Evolutionary conservation across 2,329 filamentous ascomycete species (phyloP).

Genomic region (Exophiala phaeomuriformis): DNA sequence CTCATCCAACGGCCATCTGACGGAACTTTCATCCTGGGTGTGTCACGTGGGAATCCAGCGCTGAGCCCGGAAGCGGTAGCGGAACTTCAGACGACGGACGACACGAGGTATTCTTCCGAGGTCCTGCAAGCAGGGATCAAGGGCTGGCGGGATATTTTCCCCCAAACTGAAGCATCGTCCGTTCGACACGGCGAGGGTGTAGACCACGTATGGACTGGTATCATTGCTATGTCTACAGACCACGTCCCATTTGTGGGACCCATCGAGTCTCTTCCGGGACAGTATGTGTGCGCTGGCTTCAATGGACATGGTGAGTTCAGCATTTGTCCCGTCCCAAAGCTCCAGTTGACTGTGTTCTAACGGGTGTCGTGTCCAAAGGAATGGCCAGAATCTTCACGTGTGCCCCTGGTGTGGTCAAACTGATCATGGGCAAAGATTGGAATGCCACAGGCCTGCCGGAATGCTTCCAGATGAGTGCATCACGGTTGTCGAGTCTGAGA

Average conservation of each 20-base stretch:
- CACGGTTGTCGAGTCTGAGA: not conserved
- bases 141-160: slow-evolving; percentile 35
- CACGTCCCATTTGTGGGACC: slow-evolving; percentile 43
- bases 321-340: not conserved
- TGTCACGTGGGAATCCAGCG: slow-evolving; percentile 38
- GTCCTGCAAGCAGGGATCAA: slow-evolving; percentile 35
- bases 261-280: slow-evolving; percentile 37
- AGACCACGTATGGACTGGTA: slow-evolving; percentile 43
- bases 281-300: slow-evolving; percentile 46
- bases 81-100: slow-evolving; percentile 34
- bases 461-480: slow-evolving; percentile 30
- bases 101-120: slow-evolving; percentile 37
- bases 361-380: slow-evolving; percentile 14
- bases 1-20: slow-evolving; percentile 42
- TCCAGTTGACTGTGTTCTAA: not conserved
- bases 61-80: slow-evolving; percentile 31
- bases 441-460: slow-evolving; percentile 34
- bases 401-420: slow-evolving; percentile 39
- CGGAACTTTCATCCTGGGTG: slow-evolving; percentile 40
- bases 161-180: slow-evolving; percentile 16
- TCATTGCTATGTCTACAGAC: slow-evolving; percentile 44
- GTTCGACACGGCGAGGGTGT: slow-evolving; percentile 38
- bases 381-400: slow-evolving; percentile 45
- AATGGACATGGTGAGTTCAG: slow-evolving; percentile 38
- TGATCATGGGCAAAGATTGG: slow-evolving; percentile 37